Percentiles rank a stretch among this genome's conserved stretches.
These are phyloP conservation scores for Fusarium duplospermum DNA, from an alignment of 2,329 filamentous ascomycete species.

Conservation along the genomic window DNA sequence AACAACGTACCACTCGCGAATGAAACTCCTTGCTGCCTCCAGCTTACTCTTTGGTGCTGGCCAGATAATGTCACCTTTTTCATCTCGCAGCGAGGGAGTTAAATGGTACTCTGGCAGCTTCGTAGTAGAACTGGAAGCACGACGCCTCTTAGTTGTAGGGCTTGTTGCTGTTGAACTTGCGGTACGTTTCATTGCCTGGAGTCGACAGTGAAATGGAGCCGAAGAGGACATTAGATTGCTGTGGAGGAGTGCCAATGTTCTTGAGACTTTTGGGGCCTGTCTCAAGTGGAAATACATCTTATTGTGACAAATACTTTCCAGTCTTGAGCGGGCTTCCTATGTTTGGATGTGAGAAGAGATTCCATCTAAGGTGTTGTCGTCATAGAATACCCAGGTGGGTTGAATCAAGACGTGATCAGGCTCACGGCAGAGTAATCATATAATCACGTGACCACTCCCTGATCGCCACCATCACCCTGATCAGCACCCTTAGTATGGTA, in stretches of 20 bases:
- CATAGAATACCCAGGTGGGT: conserved; percentile 21
- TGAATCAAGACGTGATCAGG: background rate
- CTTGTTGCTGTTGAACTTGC: background rate
- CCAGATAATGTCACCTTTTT: conserved; percentile 66
- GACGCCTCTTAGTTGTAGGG: conserved; percentile 9
- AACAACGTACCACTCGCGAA: conserved; percentile 65
- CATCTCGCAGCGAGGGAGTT: conserved; percentile 45
- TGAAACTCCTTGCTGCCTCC: conserved; percentile 64
- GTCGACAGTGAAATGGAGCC: background rate
- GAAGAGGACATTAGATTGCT: too few species aligned
- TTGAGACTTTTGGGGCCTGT: background rate
- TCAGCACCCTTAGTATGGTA: too few species aligned
- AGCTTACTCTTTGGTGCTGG: conserved; percentile 69
- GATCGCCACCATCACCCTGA: too few species aligned
- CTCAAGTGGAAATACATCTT: background rate
- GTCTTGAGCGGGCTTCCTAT: background rate
- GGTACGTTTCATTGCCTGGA: conserved; percentile 14
- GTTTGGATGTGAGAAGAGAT: background rate
- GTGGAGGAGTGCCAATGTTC: background rate
- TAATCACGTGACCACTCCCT: too few species aligned
- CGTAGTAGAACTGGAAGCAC: background rate
- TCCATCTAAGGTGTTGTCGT: conserved; percentile 8
- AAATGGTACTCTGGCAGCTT: conserved; percentile 24
- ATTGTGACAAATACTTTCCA: background rate
- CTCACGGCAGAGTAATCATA: too few species aligned